Evolutionary conservation across 345 rosid species (phyloP), one percentile per base, ranked within the genome.

Genomic region (Rhodamnia rubescens): DNA sequence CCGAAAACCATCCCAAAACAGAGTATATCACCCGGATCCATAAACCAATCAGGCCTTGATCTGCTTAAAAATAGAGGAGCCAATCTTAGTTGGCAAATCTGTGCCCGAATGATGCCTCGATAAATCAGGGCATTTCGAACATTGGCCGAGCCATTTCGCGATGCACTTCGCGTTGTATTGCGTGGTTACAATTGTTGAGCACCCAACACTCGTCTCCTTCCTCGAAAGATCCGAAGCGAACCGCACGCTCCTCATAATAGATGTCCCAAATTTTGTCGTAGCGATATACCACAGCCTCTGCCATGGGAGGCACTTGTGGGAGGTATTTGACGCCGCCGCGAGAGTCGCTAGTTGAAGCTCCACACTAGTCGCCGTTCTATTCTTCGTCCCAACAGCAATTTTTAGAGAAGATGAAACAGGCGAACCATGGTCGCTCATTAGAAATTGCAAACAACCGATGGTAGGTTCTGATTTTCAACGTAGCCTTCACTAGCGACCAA

Each of bases 251-350:
- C 8, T 59, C 69, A 29, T 36, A 59, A 59, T 59, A 3, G 2
- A 0, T 6, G 18, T 58, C 32, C 69, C 69, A 2, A 58, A 58
- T 58, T 58, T 58, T 26, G 29, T 5, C 7, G 64, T 3, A 5
- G 0, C 27, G 27, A 57, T 11, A 0, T 0, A 11, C 29, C 29
- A 6, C 15, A 26, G 61, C 61, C 29, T 57, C 61, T 7, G 10
- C 61, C 29, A 11, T 26, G 29, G 61, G n/a, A 57, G 61, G 61
- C 61, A 57, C 61, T 57, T 57, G 29, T 4, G 27, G 61, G 27
- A 56, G 27, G 14, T n/a, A 56, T 56, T 56, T n/a, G 1, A 56
- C 3, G 6, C 27, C 3, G 6, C 27, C 27, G 27, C 1, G 27
- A 10, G 61, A 56, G 14, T 56, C 14, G 5, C 61, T 24, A 56